Evolutionary conservation across 768 basidiomycete genomes (phyloP), one percentile per base, ranked within the genome.

Genomic region (Antrodiella citrinella): DNA sequence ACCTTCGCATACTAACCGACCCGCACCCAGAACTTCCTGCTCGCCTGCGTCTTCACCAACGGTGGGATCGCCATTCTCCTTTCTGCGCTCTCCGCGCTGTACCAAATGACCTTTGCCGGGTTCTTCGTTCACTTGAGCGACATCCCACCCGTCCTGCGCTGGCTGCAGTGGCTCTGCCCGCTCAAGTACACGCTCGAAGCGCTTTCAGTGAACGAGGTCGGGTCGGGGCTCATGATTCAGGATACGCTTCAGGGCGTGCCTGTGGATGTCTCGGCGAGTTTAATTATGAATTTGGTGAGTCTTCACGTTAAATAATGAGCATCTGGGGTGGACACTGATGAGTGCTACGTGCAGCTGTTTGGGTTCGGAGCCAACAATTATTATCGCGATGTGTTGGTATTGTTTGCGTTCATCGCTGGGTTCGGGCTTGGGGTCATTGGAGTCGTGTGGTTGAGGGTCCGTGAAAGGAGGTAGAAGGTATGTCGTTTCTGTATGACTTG

Each of bases 81-180:
- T 30, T 91, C 89, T 0, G 88, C 87, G 7, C 73, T 89, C 19
- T 71, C 78, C 0, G 84, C 81, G 2, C 69, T 89, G 10, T 87
- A 84, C 65, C 85, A 90, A 61, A 88, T 89, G 86, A 91, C 88
- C 0, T 91, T 76, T 56, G 90, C 91, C 1, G 91, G 91, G 12
- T 97, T 95, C 73, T 96, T 96, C 63, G 90, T 95, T 47, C 89
- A 95, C 63, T 74, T 95, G 50, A 67, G 70, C 53, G 72, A 76
- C 52, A 95, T 98, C 51, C 92, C 94, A 3, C 87, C 89, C 2
- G 91, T 94, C 1, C 75, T 98, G 1, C 78, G 94, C 13, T 98
- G 94, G 94, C 71, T 97, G 48, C 86, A 94, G 61, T 97, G 91
- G 85, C 58, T 94, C 51, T 86, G 86, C 48, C 87, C 89, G 35